A percentile compares a stretch with the other conserved stretches of the same genome.
Evolutionary conservation across 306 rosid genomes (phyloP).

Genomic region (Senna tora): DNA sequence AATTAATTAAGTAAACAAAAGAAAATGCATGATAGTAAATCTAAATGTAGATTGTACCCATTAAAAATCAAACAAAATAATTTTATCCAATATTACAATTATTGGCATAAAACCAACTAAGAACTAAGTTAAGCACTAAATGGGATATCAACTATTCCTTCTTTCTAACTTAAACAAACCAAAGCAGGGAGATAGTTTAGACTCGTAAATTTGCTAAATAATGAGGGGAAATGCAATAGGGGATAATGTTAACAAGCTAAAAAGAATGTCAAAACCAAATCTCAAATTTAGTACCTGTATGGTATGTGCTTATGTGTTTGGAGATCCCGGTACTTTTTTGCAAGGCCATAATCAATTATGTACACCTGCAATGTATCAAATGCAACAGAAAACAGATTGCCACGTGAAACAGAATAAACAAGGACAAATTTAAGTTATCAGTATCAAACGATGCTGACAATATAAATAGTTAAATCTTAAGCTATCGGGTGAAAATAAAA

Average conservation of each 20-base stretch:
- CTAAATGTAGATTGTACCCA: not conserved
- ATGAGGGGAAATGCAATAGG: not conserved
- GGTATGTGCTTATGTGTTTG: constrained; percentile 99
- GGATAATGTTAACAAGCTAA: constrained; percentile 31
- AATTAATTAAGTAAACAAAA: not conserved
- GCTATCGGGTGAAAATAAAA: not conserved
- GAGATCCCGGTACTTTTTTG: constrained; percentile 92
- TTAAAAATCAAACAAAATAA: not conserved
- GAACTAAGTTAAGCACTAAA: not conserved
- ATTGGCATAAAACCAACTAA: not conserved
- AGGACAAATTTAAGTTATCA: constrained; percentile 3
- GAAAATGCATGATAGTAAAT: not conserved
- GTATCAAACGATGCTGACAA: constrained; percentile 17
- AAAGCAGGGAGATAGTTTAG: not conserved
- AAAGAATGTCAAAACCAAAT: constrained; percentile 24
- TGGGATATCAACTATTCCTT: constrained; percentile 6
- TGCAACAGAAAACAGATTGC: constrained; percentile 27
- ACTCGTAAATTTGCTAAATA: constrained; percentile 13
- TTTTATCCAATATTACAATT: not conserved
- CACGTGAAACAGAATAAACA: not conserved
- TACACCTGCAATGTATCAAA: constrained; percentile 67
- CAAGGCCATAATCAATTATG: constrained; percentile 96
- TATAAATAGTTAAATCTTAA: not conserved
- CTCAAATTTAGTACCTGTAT: constrained; percentile 67
- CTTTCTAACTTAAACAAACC: constrained; percentile 20